Conservation (phyloP, 2,329 filamentous ascomycete genomes). For the Pseudocercospora pini-densiflorae region DNA sequence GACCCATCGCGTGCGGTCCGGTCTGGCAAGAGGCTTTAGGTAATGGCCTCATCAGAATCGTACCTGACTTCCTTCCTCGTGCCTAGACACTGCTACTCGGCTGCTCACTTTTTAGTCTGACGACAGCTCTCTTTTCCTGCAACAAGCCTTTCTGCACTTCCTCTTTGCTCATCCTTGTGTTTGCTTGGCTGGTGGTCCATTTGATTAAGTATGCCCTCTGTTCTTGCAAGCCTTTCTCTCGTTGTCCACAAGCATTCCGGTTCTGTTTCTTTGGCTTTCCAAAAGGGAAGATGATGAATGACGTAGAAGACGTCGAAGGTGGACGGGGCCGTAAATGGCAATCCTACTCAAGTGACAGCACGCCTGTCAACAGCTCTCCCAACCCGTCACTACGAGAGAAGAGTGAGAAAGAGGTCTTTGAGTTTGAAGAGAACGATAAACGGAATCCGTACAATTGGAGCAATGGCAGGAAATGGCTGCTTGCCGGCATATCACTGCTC, state of each 20-base stretch:
- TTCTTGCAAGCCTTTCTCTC: neutral
- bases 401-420: slow-evolving; percentile 45
- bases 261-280: neutral
- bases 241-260: neutral
- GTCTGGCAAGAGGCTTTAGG: neutral
- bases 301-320: slow-evolving; percentile 11
- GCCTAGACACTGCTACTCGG: neutral
- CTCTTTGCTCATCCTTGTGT: neutral
- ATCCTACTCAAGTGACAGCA: slow-evolving; percentile 8
- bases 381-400: slow-evolving; percentile 18
- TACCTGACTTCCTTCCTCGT: neutral
- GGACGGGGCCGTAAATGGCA: slow-evolving; percentile 13
- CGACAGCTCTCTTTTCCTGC: slow-evolving; percentile 7
- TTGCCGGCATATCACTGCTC: slow-evolving; percentile 39
- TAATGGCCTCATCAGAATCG: slow-evolving; percentile 14
- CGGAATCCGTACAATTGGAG: slow-evolving; percentile 44
- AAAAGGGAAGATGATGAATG: neutral
- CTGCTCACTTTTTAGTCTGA: slow-evolving; percentile 1
- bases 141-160: slow-evolving; percentile 1
- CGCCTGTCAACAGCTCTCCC: slow-evolving; percentile 7
- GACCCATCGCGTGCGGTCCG: slow-evolving; percentile 1
- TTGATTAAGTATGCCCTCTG: slow-evolving; percentile 8
- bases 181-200: neutral
- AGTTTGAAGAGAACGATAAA: slow-evolving; percentile 50
- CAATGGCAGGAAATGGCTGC: slow-evolving; percentile 39